Evolutionary conservation across 2,329 filamentous ascomycete species (phyloP), one percentile per base, ranked within the genome.

Genomic region (Beauveria caledonica): DNA sequence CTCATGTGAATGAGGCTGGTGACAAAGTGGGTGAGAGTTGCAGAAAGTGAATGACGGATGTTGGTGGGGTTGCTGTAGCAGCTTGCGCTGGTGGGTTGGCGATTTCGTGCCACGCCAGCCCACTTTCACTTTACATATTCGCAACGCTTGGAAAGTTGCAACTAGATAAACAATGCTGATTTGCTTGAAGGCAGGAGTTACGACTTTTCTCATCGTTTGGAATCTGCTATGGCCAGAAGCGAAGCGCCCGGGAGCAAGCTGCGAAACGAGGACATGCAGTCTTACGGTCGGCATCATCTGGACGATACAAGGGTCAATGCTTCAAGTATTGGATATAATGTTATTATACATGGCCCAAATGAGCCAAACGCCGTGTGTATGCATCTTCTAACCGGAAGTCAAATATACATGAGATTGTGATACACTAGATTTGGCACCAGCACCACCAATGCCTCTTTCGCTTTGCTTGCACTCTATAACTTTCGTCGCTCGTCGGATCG

Each of bases 311-410:
- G 21, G 50, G 15, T 7, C 17, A 33, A 25, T 40, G 11, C 17
- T 58, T 27, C 7, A 39, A 39, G 29, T 21, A 44, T 58, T 50
- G 44, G 21, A 51, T 48, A 40, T 54, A 42, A 53, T 33, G 23
- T 46, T 68, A 68, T 66, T 69, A 62, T 68, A 72, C 65, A 73
- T 66, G 65, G 64, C 68, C 25, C 64, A 64, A 66, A 60, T 52
- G 62, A 71, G 67, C 66, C 66, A 65, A 66, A 74, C 71, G 69
- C 72, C 68, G 65, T 66, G 63, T 63, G 64, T 67, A 73, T 72
- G 68, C 69, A 72, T 58, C 29, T 40, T 39, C 25, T 66, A 64
- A 67, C 64, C 63, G 68, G 65, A 46, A 67, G 64, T 60, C 61
- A 63, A 65, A 64, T 71, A 68, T 69, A 72, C 66, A 70, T 25